Conservation (phyloP, 2,329 filamentous ascomycete species). For the Teratosphaeria destructans region DNA sequence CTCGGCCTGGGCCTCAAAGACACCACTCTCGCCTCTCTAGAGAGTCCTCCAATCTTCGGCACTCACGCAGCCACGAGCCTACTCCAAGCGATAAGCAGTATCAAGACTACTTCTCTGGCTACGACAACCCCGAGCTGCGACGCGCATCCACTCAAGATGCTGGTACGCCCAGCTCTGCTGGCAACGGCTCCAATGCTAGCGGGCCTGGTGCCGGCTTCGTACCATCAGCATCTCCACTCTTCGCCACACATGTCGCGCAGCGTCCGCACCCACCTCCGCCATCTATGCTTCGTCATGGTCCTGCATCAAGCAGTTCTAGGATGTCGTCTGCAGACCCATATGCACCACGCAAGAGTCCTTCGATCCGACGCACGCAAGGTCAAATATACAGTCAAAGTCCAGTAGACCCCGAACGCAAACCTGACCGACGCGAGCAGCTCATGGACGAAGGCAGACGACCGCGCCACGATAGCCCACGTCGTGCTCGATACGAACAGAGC, state of each 20-base stretch:
- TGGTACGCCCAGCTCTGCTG: conserved; percentile 9
- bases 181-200: conserved; percentile 5
- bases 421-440: not conserved
- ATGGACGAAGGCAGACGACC: not conserved
- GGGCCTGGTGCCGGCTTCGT: conserved; percentile 25
- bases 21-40: conserved; percentile 22
- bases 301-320: not conserved
- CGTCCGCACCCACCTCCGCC: conserved; percentile 9
- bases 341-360: not conserved
- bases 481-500: conserved; percentile 7
- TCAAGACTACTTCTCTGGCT: conserved; percentile 15
- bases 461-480: conserved; percentile 4
- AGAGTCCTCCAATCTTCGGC: conserved; percentile 25
- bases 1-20: conserved; percentile 11
- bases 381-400: conserved; percentile 1
- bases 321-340: conserved; percentile 1
- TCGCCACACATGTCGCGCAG: conserved; percentile 36
- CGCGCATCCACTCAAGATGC: conserved; percentile 10
- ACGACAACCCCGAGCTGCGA: conserved; percentile 9
- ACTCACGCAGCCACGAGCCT: conserved; percentile 33
- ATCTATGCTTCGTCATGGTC: not conserved
- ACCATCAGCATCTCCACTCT: conserved; percentile 36
- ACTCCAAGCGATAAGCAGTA: conserved; percentile 25
- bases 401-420: conserved; percentile 2
- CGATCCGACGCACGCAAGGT: conserved; percentile 2